Conservation (phyloP, 2,329 filamentous ascomycete species). For the Monosporascus sp. region DNA sequence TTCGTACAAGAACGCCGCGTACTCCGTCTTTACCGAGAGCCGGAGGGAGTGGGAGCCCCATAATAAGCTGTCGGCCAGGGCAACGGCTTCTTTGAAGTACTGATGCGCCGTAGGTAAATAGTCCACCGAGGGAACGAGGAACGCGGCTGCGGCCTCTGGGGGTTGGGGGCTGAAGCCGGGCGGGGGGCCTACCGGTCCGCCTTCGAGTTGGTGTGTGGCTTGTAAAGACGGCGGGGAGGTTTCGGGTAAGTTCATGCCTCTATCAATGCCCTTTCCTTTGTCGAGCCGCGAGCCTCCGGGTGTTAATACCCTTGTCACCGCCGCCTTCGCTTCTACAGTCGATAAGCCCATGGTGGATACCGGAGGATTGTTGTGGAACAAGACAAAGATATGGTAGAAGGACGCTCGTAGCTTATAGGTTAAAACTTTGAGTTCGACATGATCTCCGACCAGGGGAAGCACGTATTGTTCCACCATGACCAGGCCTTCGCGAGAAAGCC, state of each 20-base stretch:
- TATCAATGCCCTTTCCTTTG: slow-evolving; percentile 47
- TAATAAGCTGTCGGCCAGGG: slow-evolving; percentile 69
- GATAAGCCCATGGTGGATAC: slow-evolving; percentile 57
- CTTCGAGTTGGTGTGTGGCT: slow-evolving; percentile 47
- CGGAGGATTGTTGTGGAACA: slow-evolving; percentile 88
- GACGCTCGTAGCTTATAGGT: slow-evolving; percentile 88
- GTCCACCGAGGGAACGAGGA: slow-evolving; percentile 72
- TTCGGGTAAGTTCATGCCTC: slow-evolving; percentile 38
- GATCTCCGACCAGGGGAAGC: slow-evolving; percentile 74
- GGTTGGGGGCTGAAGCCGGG: slow-evolving; percentile 45
- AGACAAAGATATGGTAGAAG: slow-evolving; percentile 93
- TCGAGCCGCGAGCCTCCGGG: slow-evolving; percentile 25
- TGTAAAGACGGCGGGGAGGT: slow-evolving; percentile 42
- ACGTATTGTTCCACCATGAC: slow-evolving; percentile 85
- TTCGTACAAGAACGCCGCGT: slow-evolving; percentile 89
- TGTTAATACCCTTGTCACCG: slow-evolving; percentile 1
- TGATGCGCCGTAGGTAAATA: slow-evolving; percentile 78
- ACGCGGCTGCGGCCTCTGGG: slow-evolving; percentile 54
- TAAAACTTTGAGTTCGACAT: slow-evolving; percentile 80
- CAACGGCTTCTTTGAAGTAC: slow-evolving; percentile 74
- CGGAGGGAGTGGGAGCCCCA: slow-evolving; percentile 87
- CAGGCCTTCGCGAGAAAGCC: slow-evolving; percentile 88
- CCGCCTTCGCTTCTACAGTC: slow-evolving; percentile 3
- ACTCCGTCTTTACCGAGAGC: slow-evolving; percentile 86
- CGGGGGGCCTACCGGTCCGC: slow-evolving; percentile 53